Conservation (phyloP, 441 rosid species). For the Dalechampia spathulata region DNA sequence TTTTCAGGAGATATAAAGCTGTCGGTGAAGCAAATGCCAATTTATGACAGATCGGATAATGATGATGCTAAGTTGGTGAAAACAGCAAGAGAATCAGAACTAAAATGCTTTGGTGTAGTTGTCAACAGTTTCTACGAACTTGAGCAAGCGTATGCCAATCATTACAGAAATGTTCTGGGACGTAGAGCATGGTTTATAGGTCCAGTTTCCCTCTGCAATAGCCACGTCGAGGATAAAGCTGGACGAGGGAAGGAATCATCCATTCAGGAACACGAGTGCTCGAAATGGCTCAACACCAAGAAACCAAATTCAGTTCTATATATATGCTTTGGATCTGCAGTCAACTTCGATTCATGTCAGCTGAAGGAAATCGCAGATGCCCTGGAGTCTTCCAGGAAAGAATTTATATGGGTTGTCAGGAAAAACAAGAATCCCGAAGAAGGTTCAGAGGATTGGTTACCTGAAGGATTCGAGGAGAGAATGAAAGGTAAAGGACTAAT, state of each 20-base stretch:
- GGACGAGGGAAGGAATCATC: slow-evolving; percentile 21
- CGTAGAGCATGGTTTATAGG: slow-evolving; percentile 39
- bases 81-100: not conserved
- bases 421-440: slow-evolving; percentile 9
- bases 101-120: slow-evolving; percentile 30
- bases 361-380: slow-evolving; percentile 37
- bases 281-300: slow-evolving; percentile 25
- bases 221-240: slow-evolving; percentile 18
- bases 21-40: slow-evolving; percentile 22
- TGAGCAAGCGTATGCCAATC: slow-evolving; percentile 38
- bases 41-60: slow-evolving; percentile 8
- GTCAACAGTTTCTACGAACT: slow-evolving; percentile 53
- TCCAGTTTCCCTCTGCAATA: slow-evolving; percentile 32
- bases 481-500: slow-evolving; percentile 16
- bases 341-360: slow-evolving; percentile 22
- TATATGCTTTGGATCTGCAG: slow-evolving; percentile 22
- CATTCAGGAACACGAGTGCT: slow-evolving; percentile 11
- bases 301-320: slow-evolving; percentile 25
- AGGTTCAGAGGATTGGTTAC: slow-evolving; percentile 5
- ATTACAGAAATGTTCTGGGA: slow-evolving; percentile 25
- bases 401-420: slow-evolving; percentile 44
- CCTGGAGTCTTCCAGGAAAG: slow-evolving; percentile 27
- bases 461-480: slow-evolving; percentile 19
- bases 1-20: slow-evolving; percentile 40
- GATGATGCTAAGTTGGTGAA: not conserved